Percentiles rank a stretch among this genome's conserved stretches.
phyloP scores from a whole-genome alignment of 2,329 filamentous ascomycete genomes.

The Salinomyces thailandicus region DNA sequence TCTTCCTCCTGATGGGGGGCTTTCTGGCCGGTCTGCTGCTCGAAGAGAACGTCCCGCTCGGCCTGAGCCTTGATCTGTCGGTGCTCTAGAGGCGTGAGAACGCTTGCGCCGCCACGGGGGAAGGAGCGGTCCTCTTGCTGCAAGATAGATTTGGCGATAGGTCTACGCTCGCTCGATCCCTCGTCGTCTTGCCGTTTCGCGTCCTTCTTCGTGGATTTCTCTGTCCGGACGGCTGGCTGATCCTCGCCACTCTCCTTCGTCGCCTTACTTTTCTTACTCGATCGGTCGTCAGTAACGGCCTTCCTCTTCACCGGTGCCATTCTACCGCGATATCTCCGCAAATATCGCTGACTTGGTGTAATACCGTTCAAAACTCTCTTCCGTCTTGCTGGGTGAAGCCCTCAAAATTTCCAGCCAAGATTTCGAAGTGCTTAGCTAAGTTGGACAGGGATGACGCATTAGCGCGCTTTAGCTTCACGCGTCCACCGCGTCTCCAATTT shows the following conservation, averaged over 20 bases:
- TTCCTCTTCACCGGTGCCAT: slow-evolving; percentile 40
- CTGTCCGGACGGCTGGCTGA: slow-evolving; percentile 1
- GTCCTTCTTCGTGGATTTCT: slow-evolving; percentile 2
- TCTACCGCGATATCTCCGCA: neutral
- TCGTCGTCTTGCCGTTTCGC: slow-evolving; percentile 12
- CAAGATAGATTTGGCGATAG: slow-evolving; percentile 36
- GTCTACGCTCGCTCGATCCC: slow-evolving; percentile 20
- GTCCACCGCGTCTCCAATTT: neutral
- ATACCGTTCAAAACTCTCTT: too few relatives aligned
- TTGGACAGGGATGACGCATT: too few relatives aligned
- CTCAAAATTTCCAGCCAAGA: slow-evolving; percentile 1
- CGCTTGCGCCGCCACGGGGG: slow-evolving; percentile 80
- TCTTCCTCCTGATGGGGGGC: slow-evolving; percentile 32
- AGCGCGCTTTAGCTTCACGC: too few relatives aligned
- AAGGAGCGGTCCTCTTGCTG: slow-evolving; percentile 81
- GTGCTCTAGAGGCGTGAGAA: slow-evolving; percentile 85
- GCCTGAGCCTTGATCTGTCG: slow-evolving; percentile 95
- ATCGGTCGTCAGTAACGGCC: slow-evolving; percentile 29
- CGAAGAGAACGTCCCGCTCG: slow-evolving; percentile 81
- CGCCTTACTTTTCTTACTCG: slow-evolving; percentile 25
- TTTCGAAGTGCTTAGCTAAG: too few relatives aligned
- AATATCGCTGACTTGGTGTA: too few relatives aligned
- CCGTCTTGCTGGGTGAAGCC: too few relatives aligned
- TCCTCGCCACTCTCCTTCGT: slow-evolving; percentile 15
- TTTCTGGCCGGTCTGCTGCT: slow-evolving; percentile 60